Evolutionary conservation across 495 filamentous ascomycete species (phyloP).

Genomic region (Penicillium manginii): DNA sequence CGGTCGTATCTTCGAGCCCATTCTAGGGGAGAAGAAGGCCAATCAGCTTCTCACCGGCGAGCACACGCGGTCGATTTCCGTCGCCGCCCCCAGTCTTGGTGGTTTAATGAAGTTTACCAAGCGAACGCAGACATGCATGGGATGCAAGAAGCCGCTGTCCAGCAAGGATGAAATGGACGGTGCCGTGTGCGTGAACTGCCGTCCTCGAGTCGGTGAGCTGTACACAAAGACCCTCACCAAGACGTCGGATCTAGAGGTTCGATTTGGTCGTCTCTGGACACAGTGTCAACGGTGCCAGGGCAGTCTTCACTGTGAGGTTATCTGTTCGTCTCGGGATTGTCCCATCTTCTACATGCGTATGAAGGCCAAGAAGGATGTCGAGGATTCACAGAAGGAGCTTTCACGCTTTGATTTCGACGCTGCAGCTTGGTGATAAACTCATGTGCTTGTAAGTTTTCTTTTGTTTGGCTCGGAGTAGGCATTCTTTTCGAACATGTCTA

Average conservation of each 20-base stretch:
- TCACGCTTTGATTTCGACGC: constrained; percentile 86
- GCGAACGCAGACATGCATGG: constrained; percentile 97
- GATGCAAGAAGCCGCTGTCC: constrained; percentile 92
- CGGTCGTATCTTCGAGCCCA: constrained; percentile 95
- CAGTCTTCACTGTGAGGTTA: constrained; percentile 96
- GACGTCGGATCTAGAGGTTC: constrained; percentile 87
- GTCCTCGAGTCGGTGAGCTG: constrained; percentile 83
- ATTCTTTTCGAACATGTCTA: background rate
- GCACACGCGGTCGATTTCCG: constrained; percentile 88
- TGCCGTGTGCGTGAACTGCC: constrained; percentile 85
- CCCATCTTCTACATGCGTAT: constrained; percentile 99
- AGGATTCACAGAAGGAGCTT: constrained; percentile 91
- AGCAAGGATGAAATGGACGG: constrained; percentile 78
- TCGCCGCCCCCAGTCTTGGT: constrained; percentile 85
- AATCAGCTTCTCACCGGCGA: constrained; percentile 81
- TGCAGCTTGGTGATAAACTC: constrained; percentile 54
- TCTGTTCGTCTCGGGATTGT: constrained; percentile 93
- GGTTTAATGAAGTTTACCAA: constrained; percentile 98
- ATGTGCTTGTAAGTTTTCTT: constrained; percentile 15
- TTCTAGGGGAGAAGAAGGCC: constrained; percentile 88
- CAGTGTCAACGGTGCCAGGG: constrained; percentile 99
- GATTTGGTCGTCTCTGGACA: constrained; percentile 94
- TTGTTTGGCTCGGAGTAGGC: background rate
- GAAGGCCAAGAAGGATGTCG: constrained; percentile 99
- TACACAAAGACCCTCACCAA: constrained; percentile 90